These are phyloP conservation scores for Daldinia eschscholtzii DNA, from an alignment of 2,329 filamentous ascomycete species.

Conservation along the genomic window DNA sequence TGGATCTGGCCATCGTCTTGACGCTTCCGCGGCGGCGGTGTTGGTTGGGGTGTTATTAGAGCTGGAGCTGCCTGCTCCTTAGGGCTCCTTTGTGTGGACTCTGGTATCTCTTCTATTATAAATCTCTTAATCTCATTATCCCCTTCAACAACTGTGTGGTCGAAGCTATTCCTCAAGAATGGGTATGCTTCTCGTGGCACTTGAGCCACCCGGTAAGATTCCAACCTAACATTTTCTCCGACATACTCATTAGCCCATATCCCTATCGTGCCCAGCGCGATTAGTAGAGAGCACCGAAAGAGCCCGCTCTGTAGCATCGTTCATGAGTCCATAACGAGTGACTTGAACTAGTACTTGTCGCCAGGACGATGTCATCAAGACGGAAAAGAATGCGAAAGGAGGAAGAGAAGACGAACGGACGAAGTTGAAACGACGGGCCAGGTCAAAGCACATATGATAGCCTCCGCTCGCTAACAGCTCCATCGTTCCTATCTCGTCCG, in stretches of 20 bases:
- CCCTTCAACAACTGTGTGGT: conserved; percentile 37
- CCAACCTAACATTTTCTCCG: conserved; percentile 19
- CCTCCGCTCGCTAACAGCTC: conserved; percentile 13
- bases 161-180: conserved; percentile 41
- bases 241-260: conserved; percentile 43
- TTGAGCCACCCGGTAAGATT: conserved; percentile 8
- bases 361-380: conserved; percentile 45
- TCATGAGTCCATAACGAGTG: conserved; percentile 49
- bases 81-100: conserved; percentile 32
- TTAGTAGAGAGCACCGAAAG: conserved; percentile 48
- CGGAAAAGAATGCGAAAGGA: conserved; percentile 39
- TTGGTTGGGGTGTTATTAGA: conserved; percentile 45
- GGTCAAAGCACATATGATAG: conserved; percentile 42
- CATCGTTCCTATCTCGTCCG: conserved; percentile 28
- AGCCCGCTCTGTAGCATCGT: conserved; percentile 52
- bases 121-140: conserved; percentile 29
- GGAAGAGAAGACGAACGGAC: conserved; percentile 26
- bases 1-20: conserved; percentile 51
- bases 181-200: conserved; percentile 21
- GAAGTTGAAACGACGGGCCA: conserved; percentile 39
- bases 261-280: conserved; percentile 50
- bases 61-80: conserved; percentile 43
- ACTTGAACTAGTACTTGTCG: conserved; percentile 36
- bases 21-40: conserved; percentile 45
- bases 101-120: conserved; percentile 38